phyloP scores from a whole-genome alignment of 371 early-diverging fungal genomes.

The Polyrhizophydium stewartii region DNA sequence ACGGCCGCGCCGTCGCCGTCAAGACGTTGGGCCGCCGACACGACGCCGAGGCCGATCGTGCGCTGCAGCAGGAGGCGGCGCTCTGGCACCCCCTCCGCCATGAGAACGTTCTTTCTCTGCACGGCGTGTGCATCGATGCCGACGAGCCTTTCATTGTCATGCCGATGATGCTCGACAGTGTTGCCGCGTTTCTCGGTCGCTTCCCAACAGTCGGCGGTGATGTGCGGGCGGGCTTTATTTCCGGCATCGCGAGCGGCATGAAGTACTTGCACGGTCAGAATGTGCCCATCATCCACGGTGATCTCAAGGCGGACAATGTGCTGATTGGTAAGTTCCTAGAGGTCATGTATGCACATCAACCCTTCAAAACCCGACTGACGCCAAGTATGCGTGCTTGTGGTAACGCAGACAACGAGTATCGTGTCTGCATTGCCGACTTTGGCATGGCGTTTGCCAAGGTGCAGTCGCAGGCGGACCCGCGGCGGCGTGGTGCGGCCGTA shows the following conservation, averaged over 20 bases:
- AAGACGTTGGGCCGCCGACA: no score
- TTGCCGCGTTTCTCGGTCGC: background rate
- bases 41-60: no score
- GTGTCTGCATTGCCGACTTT: slow-evolving; percentile 23
- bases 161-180: background rate
- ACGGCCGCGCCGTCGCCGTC: no score
- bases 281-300: slow-evolving; percentile 26
- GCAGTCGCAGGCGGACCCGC: slow-evolving; percentile 5
- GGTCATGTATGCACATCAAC: slow-evolving; percentile 19
- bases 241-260: slow-evolving; percentile 7
- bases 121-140: background rate
- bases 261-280: slow-evolving; percentile 10
- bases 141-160: background rate
- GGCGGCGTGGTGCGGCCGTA: slow-evolving; percentile 13
- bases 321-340: slow-evolving; percentile 25
- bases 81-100: background rate
- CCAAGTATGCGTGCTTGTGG: no score
- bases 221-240: background rate
- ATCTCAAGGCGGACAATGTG: slow-evolving; percentile 31
- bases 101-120: background rate
- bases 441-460: slow-evolving; percentile 13
- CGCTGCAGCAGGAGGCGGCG: background rate
- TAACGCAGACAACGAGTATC: no score
- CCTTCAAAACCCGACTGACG: no score
- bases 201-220: background rate